Base-by-base conservation (phyloP, 371 early-diverging fungal genomes). In the Zychaea mexicana region DNA sequence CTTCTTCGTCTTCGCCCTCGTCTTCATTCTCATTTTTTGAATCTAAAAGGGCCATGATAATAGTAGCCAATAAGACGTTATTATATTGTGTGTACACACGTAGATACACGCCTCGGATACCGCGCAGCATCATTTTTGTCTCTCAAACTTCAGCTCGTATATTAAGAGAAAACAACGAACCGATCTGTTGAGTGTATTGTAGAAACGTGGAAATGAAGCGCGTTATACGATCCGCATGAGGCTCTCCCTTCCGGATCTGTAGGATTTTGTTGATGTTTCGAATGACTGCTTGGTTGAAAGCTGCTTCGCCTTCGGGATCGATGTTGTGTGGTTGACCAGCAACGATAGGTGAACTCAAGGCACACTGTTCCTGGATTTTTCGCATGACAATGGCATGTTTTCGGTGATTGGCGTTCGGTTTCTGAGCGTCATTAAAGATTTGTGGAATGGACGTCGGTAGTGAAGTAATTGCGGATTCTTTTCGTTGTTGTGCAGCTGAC, bases 381-480 rank as follows among this genome's bases (percentile, higher is more conserved):
- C 91, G 82, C n/a, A 94, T 77, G 30, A 87, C 84, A 39, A 89
- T 85, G 13, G 90, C 88, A 65, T 90, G 85, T 64, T 86, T 88
- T 63, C 91, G 86, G 66, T 90, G 88, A 4, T 82, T 83, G 5
- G 89, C 83, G 21, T 83, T 78, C 0, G 88, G 81, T 60, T 83
- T 83, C 69, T 92, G 92, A 6, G 88, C 85, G n/a, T 92, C 92
- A 64, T 88, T 88, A 69, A 94, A 93, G 57, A 94, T 81, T 57
- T 81, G 71, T 0, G 88, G 85, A n/a, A 91, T 57, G 10, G 69
- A 65, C 8, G 75, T 75, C 22, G 74, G 69, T 57, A 90, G 57
- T n/a, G 76, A 68, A 4, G 26, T 46, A 9, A 62, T 21, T 10
- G 62, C 56, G 27, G 54, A n/a, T 24, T 31, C 31, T 62, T 62